A percentile compares a stretch with the other conserved stretches of the same genome.
Conservation (phyloP, 2,329 filamentous ascomycete genomes). For the Claviceps sp. region DNA sequence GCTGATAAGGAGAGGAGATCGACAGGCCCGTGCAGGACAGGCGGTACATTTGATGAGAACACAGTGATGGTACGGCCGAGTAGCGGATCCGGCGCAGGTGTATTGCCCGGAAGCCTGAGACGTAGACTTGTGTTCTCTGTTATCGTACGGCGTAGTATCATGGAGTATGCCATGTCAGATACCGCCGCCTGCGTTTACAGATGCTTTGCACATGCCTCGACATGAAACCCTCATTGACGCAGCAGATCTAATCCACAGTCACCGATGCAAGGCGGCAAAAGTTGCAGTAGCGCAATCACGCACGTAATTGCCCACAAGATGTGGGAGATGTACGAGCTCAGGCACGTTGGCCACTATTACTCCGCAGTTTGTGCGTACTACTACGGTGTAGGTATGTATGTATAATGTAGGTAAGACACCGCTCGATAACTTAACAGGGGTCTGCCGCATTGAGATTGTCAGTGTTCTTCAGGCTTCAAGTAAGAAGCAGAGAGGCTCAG, state of each 20-base stretch:
- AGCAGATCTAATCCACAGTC: background rate
- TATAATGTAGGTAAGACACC: background rate
- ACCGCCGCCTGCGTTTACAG: background rate
- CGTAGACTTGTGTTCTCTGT: no score
- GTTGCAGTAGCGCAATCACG: background rate
- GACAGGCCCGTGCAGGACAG: no score
- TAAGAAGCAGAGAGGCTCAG: background rate
- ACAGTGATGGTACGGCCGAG: no score
- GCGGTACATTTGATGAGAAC: no score
- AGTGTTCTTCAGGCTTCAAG: background rate
- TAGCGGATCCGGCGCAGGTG: no score
- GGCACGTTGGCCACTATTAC: background rate
- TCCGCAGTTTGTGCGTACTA: background rate
- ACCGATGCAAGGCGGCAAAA: background rate
- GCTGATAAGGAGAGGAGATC: no score
- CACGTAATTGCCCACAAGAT: background rate
- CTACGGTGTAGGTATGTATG: background rate
- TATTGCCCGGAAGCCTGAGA: no score
- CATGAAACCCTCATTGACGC: background rate
- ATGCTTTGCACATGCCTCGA: background rate
- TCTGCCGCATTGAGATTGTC: background rate
- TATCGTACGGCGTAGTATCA: no score
- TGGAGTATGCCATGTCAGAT: background rate
- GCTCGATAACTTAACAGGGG: conserved; percentile 1
- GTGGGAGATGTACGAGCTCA: no score